Evolutionary conservation across 371 early-diverging fungal genomes (phyloP).

Genomic region (Mucor piriformis): DNA sequence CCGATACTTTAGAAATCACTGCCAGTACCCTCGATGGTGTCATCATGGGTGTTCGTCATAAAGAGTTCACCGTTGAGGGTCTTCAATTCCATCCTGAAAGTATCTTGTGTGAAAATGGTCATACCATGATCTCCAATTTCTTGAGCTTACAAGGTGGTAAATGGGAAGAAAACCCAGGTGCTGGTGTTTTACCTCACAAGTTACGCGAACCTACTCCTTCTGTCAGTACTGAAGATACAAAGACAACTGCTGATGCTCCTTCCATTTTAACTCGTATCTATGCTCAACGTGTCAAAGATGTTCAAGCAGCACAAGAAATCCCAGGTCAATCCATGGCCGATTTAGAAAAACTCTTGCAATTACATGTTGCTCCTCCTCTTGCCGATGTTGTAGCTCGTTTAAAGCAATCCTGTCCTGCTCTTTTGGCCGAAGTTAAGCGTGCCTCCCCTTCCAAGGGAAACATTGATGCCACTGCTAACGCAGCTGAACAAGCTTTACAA

Average conservation of each 20-base stretch:
- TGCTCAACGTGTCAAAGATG: constrained; percentile 80
- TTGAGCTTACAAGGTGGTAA: constrained; percentile 81
- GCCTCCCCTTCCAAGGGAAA: constrained; percentile 96
- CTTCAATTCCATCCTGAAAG: constrained; percentile 98
- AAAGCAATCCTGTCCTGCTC: constrained; percentile 59
- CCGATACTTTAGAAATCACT: constrained; percentile 83
- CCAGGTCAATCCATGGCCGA: constrained; percentile 79
- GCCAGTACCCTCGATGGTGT: constrained; percentile 84
- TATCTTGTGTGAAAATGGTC: constrained; percentile 90
- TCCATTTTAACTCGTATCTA: constrained; percentile 74
- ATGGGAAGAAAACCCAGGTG: constrained; percentile 78
- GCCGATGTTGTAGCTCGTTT: constrained; percentile 81
- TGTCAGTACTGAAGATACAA: constrained; percentile 42
- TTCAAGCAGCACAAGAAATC: constrained; percentile 64
- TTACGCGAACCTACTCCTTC: constrained; percentile 10
- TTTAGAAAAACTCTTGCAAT: constrained; percentile 67
- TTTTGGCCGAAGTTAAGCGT: constrained; percentile 96
- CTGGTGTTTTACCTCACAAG: constrained; percentile 47
- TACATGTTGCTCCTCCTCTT: constrained; percentile 76
- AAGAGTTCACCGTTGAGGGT: constrained; percentile 86
- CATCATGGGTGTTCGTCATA: constrained; percentile 95
- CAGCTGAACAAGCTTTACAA: constrained; percentile 80
- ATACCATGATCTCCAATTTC: constrained; percentile 86
- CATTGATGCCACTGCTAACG: constrained; percentile 81
- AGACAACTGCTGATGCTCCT: constrained; percentile 33